Evolutionary conservation across 495 filamentous ascomycete genomes (phyloP).

Genomic region (Staphylotrichum longicolle): DNA sequence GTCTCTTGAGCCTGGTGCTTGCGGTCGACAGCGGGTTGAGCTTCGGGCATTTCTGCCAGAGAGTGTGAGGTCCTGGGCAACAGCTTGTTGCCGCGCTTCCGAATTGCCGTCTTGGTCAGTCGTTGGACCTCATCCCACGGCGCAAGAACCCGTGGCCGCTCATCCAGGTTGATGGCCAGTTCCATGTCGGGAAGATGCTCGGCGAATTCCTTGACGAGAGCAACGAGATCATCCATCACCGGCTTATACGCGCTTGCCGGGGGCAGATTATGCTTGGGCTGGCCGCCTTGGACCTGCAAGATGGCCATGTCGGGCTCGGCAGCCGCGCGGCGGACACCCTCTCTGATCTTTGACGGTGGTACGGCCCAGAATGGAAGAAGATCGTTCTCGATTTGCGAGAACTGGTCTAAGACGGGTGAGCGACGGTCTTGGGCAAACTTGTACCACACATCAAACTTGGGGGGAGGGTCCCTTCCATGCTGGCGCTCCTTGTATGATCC

Average conservation of each 20-base stretch:
- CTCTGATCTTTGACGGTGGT: slow-evolving; percentile 57
- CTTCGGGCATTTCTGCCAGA: slow-evolving; percentile 14
- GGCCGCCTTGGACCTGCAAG: slow-evolving; percentile 51
- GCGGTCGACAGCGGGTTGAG: background rate
- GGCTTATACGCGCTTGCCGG: slow-evolving; percentile 47
- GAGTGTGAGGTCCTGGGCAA: slow-evolving; percentile 20
- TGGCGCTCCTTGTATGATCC: slow-evolving; percentile 58
- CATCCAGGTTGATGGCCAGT: slow-evolving; percentile 74
- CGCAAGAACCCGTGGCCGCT: slow-evolving; percentile 72
- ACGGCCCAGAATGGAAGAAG: slow-evolving; percentile 74
- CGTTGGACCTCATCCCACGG: slow-evolving; percentile 58
- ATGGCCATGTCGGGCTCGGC: slow-evolving; percentile 39
- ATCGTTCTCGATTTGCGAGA: slow-evolving; percentile 67
- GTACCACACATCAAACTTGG: slow-evolving; percentile 71
- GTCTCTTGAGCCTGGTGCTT: background rate
- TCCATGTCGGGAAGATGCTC: slow-evolving; percentile 76
- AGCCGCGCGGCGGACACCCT: slow-evolving; percentile 35
- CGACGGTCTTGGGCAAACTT: slow-evolving; percentile 61
- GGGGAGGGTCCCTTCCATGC: slow-evolving; percentile 56
- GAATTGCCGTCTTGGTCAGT: slow-evolving; percentile 40
- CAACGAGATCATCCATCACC: slow-evolving; percentile 59
- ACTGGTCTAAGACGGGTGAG: slow-evolving; percentile 71
- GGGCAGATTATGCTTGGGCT: slow-evolving; percentile 45
- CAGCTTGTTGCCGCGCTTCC: slow-evolving; percentile 36
- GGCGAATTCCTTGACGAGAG: slow-evolving; percentile 67